Percentiles rank a stretch among this genome's conserved stretches.
Conservation (phyloP, 495 filamentous ascomycete species). For the Penicillium goetzii region DNA sequence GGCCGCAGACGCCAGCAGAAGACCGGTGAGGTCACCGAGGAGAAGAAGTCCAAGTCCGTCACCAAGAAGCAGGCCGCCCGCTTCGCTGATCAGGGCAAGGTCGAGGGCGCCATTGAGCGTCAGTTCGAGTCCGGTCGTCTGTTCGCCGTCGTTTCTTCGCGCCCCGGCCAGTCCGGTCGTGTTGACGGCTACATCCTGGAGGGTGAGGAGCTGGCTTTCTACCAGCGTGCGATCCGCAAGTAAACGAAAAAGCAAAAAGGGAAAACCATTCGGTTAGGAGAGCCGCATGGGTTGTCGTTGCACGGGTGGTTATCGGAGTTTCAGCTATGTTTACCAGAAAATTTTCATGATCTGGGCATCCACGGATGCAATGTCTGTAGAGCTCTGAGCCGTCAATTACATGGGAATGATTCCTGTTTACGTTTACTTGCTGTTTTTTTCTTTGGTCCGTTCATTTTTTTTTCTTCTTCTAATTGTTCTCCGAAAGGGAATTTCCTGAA, state of each 20-base stretch:
- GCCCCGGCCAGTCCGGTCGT: slow-evolving; percentile 96
- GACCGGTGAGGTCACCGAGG: slow-evolving; percentile 63
- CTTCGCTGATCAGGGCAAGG: slow-evolving; percentile 81
- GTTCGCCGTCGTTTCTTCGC: slow-evolving; percentile 85
- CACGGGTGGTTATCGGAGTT: slow-evolving; percentile 53
- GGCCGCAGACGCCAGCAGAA: slow-evolving; percentile 91
- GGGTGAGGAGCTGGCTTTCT: slow-evolving; percentile 99
- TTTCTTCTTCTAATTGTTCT: background rate
- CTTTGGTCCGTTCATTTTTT: background rate
- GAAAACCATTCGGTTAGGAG: slow-evolving; percentile 32
- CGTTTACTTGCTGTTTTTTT: slow-evolving; percentile 19
- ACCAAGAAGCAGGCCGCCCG: slow-evolving; percentile 94
- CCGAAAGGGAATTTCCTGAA: background rate
- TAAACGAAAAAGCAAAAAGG: slow-evolving; percentile 60
- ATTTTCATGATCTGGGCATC: slow-evolving; percentile 50
- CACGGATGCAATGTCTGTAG: slow-evolving; percentile 49
- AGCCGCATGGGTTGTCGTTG: slow-evolving; percentile 39
- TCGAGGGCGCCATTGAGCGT: slow-evolving; percentile 87
- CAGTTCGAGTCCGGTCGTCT: slow-evolving; percentile 99
- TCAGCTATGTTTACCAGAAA: slow-evolving; percentile 49
- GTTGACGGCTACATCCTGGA: slow-evolving; percentile 97
- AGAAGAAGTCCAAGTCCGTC: slow-evolving; percentile 90
- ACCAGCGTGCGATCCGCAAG: slow-evolving; percentile 97
- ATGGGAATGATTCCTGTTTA: slow-evolving; percentile 43
- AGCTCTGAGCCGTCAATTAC: slow-evolving; percentile 49